Percentiles rank a stretch among this genome's conserved stretches.
phyloP scores from a whole-genome alignment of 768 basidiomycete genomes.

The Pholiota molesta region DNA sequence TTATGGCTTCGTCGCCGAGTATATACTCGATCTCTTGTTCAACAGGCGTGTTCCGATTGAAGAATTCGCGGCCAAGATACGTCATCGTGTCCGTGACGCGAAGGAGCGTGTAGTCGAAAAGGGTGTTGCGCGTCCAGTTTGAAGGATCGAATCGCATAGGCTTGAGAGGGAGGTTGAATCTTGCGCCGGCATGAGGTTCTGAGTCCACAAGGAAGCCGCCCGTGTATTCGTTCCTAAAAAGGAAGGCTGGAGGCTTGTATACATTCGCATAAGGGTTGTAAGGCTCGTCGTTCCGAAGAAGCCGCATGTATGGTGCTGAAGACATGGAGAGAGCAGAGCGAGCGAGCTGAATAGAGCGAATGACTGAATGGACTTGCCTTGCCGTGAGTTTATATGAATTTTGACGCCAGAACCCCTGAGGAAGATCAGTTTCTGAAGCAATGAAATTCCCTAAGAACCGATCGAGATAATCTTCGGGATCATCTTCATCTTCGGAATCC shows the following conservation, averaged over 20 bases:
- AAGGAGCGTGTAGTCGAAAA: background rate
- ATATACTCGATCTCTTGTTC: too few species aligned
- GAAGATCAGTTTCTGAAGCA: background rate
- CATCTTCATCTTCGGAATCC: slow-evolving; percentile 24
- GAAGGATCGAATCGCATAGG: background rate
- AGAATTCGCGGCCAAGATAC: background rate
- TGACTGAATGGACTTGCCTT: background rate
- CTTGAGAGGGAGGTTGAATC: background rate
- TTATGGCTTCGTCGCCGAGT: too few species aligned
- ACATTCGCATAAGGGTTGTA: background rate
- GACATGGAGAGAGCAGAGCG: background rate
- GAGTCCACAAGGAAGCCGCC: too few species aligned
- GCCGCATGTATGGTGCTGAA: background rate
- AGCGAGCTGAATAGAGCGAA: background rate
- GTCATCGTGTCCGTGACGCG: background rate
- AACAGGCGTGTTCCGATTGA: too few species aligned
- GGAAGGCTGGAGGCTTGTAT: background rate
- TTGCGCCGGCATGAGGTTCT: background rate
- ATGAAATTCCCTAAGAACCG: slow-evolving; percentile 13
- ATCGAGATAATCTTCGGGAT: slow-evolving; percentile 30
- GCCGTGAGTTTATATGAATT: background rate
- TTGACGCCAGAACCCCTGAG: background rate
- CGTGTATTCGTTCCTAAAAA: background rate
- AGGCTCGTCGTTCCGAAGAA: background rate
- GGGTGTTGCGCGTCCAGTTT: background rate